These are phyloP conservation scores for Rubia balearica DNA, from an alignment of 305 asterid species.

Conservation along the genomic window DNA sequence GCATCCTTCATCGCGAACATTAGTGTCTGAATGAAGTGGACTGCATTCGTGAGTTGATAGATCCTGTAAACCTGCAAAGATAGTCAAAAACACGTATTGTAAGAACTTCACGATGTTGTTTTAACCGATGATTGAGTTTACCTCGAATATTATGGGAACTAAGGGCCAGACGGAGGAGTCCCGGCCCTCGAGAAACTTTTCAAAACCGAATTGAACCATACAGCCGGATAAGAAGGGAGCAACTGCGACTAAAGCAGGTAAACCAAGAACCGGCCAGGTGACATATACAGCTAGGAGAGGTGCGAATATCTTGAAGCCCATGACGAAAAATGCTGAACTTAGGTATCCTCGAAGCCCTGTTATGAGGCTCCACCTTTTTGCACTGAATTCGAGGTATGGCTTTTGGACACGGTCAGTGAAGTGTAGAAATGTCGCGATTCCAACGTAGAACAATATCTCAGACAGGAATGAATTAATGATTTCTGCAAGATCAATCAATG, in stretches of 20 bases:
- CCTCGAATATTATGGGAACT: slow-evolving; percentile 85
- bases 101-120: not conserved
- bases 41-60: slow-evolving; percentile 72
- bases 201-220: slow-evolving; percentile 55
- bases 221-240: slow-evolving; percentile 63
- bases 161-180: slow-evolving; percentile 86
- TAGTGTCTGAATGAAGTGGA: slow-evolving; percentile 48
- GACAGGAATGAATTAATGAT: slow-evolving; percentile 41
- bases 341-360: slow-evolving; percentile 83
- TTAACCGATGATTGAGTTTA: slow-evolving; percentile 12
- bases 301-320: slow-evolving; percentile 64
- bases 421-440: slow-evolving; percentile 57
- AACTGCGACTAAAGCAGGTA: slow-evolving; percentile 58
- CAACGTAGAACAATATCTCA: slow-evolving; percentile 61
- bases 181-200: slow-evolving; percentile 37
- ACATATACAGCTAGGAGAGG: slow-evolving; percentile 62
- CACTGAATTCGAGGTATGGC: slow-evolving; percentile 77
- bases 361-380: slow-evolving; percentile 88
- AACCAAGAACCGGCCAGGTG: slow-evolving; percentile 70
- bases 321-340: slow-evolving; percentile 45
- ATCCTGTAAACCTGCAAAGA: slow-evolving; percentile 69
- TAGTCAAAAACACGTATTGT: slow-evolving; percentile 2
- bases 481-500: slow-evolving; percentile 51
- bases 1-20: slow-evolving; percentile 49
- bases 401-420: slow-evolving; percentile 58